Percentiles rank a stretch among this genome's conserved stretches.
phyloP scores from a whole-genome alignment of 352 stramenopile genomes.

The Globisporangium splendens region DNA sequence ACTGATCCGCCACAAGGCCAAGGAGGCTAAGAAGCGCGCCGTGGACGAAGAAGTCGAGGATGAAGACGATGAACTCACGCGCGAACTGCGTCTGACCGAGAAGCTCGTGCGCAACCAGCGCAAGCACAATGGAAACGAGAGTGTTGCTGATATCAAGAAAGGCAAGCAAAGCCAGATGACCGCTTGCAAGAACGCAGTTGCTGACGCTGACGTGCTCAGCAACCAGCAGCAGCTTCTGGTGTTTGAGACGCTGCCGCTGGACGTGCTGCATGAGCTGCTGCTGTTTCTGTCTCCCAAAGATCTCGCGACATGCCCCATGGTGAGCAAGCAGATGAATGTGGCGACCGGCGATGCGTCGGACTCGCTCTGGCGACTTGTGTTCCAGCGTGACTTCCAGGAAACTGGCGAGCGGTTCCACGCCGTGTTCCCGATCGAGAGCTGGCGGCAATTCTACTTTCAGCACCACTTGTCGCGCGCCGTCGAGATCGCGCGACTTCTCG shows the following conservation, averaged over 20 bases:
- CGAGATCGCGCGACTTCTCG: conserved; percentile 54
- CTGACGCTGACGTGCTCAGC: too few relatives aligned
- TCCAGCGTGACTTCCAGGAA: conserved; percentile 52
- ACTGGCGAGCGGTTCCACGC: conserved; percentile 39
- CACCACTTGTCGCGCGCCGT: conserved; percentile 64
- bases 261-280: conserved; percentile 51
- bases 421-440: conserved; percentile 52
- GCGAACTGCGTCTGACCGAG: conserved; percentile 19
- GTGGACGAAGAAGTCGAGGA: conserved; percentile 2
- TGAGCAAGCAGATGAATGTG: conserved; percentile 37
- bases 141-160: too few relatives aligned
- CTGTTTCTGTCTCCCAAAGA: conserved; percentile 47
- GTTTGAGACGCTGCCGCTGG: conserved; percentile 28
- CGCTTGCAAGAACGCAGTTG: too few relatives aligned
- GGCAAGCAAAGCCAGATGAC: too few relatives aligned
- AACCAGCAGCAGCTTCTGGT: neutral
- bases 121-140: neutral
- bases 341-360: conserved; percentile 30
- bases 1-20: conserved; percentile 51
- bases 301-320: conserved; percentile 34
- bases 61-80: conserved; percentile 12
- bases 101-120: conserved; percentile 11
- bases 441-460: conserved; percentile 70
- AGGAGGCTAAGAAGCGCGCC: conserved; percentile 15
- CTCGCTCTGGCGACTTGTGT: conserved; percentile 48